Evolutionary conservation across 306 rosid species (phyloP).

Genomic region (Macrotyloma uniflorum): DNA sequence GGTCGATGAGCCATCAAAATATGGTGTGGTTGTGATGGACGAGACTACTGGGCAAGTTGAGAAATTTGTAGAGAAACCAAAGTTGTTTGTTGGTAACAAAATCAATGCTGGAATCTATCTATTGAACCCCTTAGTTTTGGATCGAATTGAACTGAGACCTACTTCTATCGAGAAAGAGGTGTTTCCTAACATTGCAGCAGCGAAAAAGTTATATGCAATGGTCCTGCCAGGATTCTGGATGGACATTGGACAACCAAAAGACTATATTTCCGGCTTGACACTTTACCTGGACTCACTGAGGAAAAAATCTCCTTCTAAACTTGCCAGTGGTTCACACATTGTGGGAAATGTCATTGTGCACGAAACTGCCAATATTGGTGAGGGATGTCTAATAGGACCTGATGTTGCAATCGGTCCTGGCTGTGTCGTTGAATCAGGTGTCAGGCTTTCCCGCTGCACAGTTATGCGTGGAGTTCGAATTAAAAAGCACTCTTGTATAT

Average conservation of each 20-base stretch:
- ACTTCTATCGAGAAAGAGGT: constrained; percentile 99
- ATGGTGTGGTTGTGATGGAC: constrained; percentile 96
- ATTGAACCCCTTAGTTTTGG: constrained; percentile 85
- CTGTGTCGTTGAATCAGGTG: constrained; percentile 86
- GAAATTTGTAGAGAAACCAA: constrained; percentile 94
- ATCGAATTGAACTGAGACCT: constrained; percentile 83
- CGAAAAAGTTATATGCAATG: constrained; percentile 86
- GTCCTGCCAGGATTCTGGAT: constrained; percentile 99
- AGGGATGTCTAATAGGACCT: constrained; percentile 98
- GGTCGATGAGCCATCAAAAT: constrained; percentile 99
- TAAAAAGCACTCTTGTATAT: constrained; percentile 87
- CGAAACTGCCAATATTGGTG: constrained; percentile 85
- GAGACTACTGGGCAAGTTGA: constrained; percentile 91
- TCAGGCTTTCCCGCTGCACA: constrained; percentile 91
- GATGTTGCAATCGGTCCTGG: constrained; percentile 99
- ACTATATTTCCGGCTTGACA: constrained; percentile 84
- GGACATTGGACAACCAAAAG: constrained; percentile 99
- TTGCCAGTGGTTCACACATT: constrained; percentile 75
- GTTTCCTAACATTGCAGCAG: constrained; percentile 88
- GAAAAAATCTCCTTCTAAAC: constrained; percentile 72
- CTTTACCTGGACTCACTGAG: constrained; percentile 84
- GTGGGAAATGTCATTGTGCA: constrained; percentile 94
- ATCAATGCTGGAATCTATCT: constrained; percentile 98
- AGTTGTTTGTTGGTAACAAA: constrained; percentile 95
- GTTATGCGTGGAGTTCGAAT: constrained; percentile 91